Evolutionary conservation across 179 eudicot species (phyloP).

Genomic region (Beta macrorhiza): DNA sequence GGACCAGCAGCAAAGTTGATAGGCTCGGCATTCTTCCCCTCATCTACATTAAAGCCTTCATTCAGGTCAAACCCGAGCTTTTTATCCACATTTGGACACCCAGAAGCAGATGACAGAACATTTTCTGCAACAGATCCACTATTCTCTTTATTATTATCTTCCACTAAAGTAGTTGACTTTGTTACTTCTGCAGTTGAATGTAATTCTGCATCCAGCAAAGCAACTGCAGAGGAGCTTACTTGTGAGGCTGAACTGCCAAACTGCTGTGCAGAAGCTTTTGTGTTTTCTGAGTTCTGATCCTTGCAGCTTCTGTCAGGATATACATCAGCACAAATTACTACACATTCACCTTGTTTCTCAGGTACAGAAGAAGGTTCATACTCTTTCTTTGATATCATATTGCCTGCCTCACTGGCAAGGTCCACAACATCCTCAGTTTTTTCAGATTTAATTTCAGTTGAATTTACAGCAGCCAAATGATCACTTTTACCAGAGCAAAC

Average conservation of each 20-base stretch:
- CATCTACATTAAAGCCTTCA: conserved; percentile 75
- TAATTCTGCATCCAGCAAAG: not conserved
- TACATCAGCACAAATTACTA: not conserved
- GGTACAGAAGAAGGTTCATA: conserved; percentile 7
- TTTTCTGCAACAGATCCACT: conserved; percentile 23
- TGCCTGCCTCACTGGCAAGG: conserved; percentile 16
- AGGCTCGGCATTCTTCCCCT: conserved; percentile 49
- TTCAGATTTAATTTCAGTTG: conserved; percentile 18
- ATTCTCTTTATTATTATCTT: conserved; percentile 26
- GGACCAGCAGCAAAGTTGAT: conserved; percentile 20
- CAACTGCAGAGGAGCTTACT: conserved; percentile 5
- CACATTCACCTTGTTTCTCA: conserved; percentile 25
- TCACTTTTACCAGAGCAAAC: not conserved
- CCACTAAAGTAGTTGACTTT: conserved; percentile 10
- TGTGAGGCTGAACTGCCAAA: conserved; percentile 8
- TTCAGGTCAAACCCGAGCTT: conserved; percentile 80
- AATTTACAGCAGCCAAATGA: conserved; percentile 22
- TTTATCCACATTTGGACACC: conserved; percentile 30
- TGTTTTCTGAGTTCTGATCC: conserved; percentile 31
- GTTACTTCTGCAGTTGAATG: too few relatives aligned
- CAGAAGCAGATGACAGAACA: conserved; percentile 31
- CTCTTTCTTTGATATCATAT: conserved; percentile 21
- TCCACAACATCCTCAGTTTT: conserved; percentile 23
- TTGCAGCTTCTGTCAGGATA: conserved; percentile 31
- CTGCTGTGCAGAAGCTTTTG: conserved; percentile 18